A percentile compares a stretch with the other conserved stretches of the same genome.
Conservation (phyloP, 768 basidiomycete genomes). For the Kwoniella sp. region DNA sequence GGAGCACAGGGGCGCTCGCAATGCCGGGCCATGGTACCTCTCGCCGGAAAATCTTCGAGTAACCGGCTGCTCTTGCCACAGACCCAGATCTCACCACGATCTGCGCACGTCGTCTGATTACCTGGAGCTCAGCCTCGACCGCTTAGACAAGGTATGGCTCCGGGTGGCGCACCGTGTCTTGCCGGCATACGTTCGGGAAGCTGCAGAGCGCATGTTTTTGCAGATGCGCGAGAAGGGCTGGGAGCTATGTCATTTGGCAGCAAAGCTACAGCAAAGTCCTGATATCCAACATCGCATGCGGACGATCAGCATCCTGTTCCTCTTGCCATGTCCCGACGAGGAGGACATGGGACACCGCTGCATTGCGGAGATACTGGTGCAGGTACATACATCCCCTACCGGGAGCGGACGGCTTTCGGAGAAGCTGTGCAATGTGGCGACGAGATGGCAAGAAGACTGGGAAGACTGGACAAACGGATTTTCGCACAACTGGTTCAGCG, state of each 20-base stretch:
- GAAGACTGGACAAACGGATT: constrained; percentile 30
- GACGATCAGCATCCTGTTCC: constrained; percentile 15
- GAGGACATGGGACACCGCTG: constrained; percentile 1
- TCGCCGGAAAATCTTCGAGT: not conserved
- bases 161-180: not conserved
- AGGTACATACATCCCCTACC: not conserved
- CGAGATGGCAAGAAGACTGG: constrained; percentile 10
- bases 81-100: not conserved
- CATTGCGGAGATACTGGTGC: constrained; percentile 21
- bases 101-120: not conserved
- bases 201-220: constrained; percentile 4
- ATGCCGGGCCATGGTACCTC: not conserved
- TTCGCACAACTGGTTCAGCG: not conserved
- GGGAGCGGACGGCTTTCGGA: too few relatives aligned
- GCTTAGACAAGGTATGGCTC: constrained; percentile 5
- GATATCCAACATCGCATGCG: not conserved
- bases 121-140: not conserved
- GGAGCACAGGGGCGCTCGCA: not conserved
- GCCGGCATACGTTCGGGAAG: not conserved
- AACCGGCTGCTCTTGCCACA: not conserved
- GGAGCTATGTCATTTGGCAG: constrained; percentile 22
- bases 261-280: not conserved
- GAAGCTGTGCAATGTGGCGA: constrained; percentile 18
- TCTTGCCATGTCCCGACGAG: constrained; percentile 18
- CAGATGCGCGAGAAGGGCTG: constrained; percentile 11